Base-by-base conservation (phyloP, 2,329 filamentous ascomycete genomes). In the Claviceps arundinis region DNA sequence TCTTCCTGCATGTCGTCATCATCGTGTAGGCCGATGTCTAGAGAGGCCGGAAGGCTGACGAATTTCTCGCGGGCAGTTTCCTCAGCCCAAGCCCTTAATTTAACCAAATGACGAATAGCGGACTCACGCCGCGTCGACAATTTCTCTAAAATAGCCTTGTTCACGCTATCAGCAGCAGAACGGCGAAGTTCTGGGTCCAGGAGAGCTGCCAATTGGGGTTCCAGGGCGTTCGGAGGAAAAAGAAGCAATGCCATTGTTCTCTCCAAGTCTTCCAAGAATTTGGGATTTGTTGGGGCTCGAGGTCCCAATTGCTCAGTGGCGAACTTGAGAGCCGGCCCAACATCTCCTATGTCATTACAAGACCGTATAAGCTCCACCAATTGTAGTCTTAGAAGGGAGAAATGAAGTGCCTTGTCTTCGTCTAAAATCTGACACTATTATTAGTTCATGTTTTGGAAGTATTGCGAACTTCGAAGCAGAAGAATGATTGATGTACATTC, bases 231-330 rank as follows among this genome's bases (percentile, higher is more conserved):
- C n/a, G 81, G 77, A 1, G 88, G 83, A 60, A 96, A 95, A 44
- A 98, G 85, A 41, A 98, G 74, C 42, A 98, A 76, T 0, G 89
- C 85, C 84, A 98, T 95, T 0, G 93, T 96, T 64, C 84, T 81
- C 68, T 98, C 93, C 11, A 98, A 75, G 55, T 95, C 89, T 57
- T 85, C 80, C 13, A 96, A 75, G 58, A 95, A 97, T 45, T 85
- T 81, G 4, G 80, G 77, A 58, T 89, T 89, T 5, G 82, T 87
- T 0, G 90, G 84, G 7, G 91, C 93, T 52, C 89, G 82, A 4
- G 93, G 90, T 11, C 89, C 89, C 14, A 98, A 78, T 60, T 96
- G 85, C 38, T 84, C 80, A 1, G 86, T 89, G 1, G 93, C 93
- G 68, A 98, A 98, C 54, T 84, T 81, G 50, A 98, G 70, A 1